Evolutionary conservation across 495 filamentous ascomycete genomes (phyloP).

Genomic region (Mycothermus thermophilus): DNA sequence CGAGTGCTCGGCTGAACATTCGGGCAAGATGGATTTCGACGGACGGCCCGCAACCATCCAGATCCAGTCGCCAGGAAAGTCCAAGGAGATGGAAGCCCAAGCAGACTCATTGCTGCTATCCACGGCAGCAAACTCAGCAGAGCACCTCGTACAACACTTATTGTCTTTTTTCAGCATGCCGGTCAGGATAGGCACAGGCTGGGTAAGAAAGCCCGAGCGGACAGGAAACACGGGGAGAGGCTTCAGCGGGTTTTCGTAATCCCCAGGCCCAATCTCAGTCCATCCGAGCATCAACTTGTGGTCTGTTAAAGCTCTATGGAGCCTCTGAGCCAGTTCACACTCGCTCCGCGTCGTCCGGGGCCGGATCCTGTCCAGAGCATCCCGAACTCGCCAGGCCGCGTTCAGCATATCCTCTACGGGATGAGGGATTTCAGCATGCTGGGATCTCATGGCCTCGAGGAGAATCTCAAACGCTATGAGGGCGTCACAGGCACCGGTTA

Average conservation of each 20-base stretch:
- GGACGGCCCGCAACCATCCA: conserved; percentile 4
- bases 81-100: background rate
- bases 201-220: conserved; percentile 2
- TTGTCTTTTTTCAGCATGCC: background rate
- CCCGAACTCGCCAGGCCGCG: background rate
- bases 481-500: too few species aligned
- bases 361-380: background rate
- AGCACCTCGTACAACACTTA: background rate
- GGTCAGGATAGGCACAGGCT: conserved; percentile 4
- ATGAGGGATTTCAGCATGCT: too few species aligned
- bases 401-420: background rate
- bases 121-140: background rate
- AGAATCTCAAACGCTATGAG: too few species aligned
- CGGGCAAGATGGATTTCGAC: background rate
- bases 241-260: too few species aligned
- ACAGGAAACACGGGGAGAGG: too few species aligned
- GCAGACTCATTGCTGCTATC: conserved; percentile 1
- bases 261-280: background rate
- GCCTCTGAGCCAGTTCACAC: background rate
- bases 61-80: conserved; percentile 2
- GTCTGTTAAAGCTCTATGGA: background rate
- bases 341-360: conserved; percentile 1
- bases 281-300: background rate
- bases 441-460: too few species aligned
- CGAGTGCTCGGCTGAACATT: conserved; percentile 3